phyloP scores from a whole-genome alignment of 192 early-diverging fungal species.

The Gamsiella multidivaricata region DNA sequence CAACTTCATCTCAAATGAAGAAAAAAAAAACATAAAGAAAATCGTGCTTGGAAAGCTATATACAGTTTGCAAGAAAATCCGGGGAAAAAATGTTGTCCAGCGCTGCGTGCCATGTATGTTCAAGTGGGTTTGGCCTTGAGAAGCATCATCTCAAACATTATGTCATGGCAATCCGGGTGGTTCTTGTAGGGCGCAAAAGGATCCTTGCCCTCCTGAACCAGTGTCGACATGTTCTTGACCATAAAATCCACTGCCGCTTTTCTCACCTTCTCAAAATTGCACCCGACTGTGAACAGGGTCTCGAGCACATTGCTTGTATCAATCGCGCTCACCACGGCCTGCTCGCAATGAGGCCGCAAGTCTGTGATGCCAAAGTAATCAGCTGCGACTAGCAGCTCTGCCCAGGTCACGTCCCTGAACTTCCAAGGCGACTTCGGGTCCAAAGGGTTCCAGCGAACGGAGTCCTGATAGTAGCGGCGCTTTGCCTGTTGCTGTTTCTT shows the following conservation, averaged over 20 bases:
- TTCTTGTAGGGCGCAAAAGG: conserved; percentile 14
- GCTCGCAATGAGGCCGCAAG: background rate
- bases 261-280: background rate
- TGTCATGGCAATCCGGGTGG: conserved; percentile 7
- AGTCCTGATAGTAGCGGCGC: background rate
- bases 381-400: conserved; percentile 2
- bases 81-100: too few relatives aligned
- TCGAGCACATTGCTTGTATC: background rate
- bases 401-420: conserved; percentile 14
- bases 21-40: too few relatives aligned
- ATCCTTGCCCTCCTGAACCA: background rate
- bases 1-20: too few relatives aligned
- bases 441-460: background rate
- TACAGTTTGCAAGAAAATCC: too few relatives aligned
- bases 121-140: too few relatives aligned
- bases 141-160: conserved; percentile 24
- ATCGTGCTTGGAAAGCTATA: too few relatives aligned
- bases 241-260: conserved; percentile 9
- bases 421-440: conserved; percentile 1
- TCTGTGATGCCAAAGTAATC: conserved; percentile 12
- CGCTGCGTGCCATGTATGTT: too few relatives aligned
- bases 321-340: background rate
- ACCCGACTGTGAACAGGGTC: background rate
- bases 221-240: background rate
- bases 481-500: background rate